Percentiles rank a stretch among this genome's conserved stretches.
Conservation (phyloP, 169 alveolate species). For the Plasmodium sp. region DNA sequence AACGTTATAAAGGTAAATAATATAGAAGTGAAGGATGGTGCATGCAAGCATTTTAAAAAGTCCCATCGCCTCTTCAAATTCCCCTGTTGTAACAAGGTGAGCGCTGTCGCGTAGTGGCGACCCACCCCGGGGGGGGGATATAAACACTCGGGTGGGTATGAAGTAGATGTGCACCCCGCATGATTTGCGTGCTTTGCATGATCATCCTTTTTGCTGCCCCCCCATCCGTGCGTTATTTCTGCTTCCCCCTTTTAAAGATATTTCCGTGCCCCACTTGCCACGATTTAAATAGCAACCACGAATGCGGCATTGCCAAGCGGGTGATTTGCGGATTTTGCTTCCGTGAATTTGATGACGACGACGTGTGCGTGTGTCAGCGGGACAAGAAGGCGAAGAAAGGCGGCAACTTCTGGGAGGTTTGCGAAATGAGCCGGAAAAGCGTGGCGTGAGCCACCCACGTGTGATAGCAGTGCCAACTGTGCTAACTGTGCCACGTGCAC, state of each 20-base stretch:
- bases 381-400: constrained; percentile 69
- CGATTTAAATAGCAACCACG: constrained; percentile 79
- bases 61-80: constrained; percentile 77
- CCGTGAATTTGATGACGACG: constrained; percentile 77
- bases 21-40: constrained; percentile 76
- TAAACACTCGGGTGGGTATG: background rate
- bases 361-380: constrained; percentile 67
- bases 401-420: constrained; percentile 78
- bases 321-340: constrained; percentile 80
- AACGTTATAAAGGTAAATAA: constrained; percentile 63
- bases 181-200: background rate
- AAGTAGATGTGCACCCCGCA: background rate
- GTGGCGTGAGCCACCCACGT: background rate
- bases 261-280: constrained; percentile 82
- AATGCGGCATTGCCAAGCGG: constrained; percentile 74
- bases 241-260: constrained; percentile 14
- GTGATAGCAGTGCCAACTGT: background rate
- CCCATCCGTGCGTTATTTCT: background rate
- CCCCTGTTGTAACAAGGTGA: constrained; percentile 80
- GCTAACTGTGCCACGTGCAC: background rate
- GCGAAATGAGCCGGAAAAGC: background rate
- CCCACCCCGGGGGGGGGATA: background rate
- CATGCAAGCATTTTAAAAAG: constrained; percentile 80
- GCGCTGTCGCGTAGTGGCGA: background rate
- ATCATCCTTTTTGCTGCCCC: background rate